Base-by-base conservation (phyloP, 345 rosid genomes). In the Xanthoceras sorbifolium region DNA sequence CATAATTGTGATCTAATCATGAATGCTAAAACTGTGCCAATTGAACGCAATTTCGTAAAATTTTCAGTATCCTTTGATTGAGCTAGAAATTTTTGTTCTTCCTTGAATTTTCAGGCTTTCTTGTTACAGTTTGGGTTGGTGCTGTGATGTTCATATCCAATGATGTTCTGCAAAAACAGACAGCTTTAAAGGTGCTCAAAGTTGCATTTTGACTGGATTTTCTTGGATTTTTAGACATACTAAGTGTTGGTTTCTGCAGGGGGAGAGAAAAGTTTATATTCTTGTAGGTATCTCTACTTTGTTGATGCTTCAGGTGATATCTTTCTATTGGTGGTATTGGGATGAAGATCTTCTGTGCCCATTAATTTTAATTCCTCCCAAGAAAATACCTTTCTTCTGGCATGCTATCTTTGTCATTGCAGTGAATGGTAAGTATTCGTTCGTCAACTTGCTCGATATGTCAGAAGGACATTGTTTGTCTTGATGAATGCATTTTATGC, bases 61-160 rank as follows among this genome's bases (percentile, higher is more conserved):
- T 0, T 50, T 48, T 50, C 4, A 50, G 8, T 50, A 17, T 7
- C 55, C 28, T 57, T 20, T 22, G 23, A n/a, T 23, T 57, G 62
- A 57, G 62, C 28, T 57, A 4, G 23, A 57, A 23, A 17, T 50
- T 17, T 50, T 22, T 57, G 20, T 57, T 57, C 11, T 78, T 29
- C 77, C 67, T 68, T 78, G 84, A 71, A 64, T 59, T 79, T 76
- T 46, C 90, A 94, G 98, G 99, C 34, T 94, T 97, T 93, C 90
- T 97, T 85, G 95, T 92, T 63, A 91, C 97, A 26, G 91, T 97
- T 76, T 94, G 99, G 98, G 90, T 94, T 85, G 93, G 97, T 64
- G 95, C 92, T 77, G 93, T 94, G 80, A 86, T 97, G 97, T 97
- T 89, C 90, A 97, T 94, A 87, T 97, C 99, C 8, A 97, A 97